phyloP scores from a whole-genome alignment of 1,139 yeast genomes.

The Meyerozyma sp. region DNA sequence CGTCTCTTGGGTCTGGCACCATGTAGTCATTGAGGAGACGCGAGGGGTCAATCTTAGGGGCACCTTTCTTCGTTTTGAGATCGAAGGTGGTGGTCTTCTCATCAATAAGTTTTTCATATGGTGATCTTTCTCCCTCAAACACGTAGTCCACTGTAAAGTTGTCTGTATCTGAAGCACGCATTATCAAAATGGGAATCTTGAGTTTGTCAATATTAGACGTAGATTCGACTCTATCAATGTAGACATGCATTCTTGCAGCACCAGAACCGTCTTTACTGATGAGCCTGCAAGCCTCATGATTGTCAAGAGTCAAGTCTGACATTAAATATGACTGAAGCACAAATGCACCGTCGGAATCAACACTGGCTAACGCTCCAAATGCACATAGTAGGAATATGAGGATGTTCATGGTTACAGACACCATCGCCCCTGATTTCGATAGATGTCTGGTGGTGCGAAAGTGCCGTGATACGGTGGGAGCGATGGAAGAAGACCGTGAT shows the following conservation, averaged over 20 bases:
- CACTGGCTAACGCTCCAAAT: neutral
- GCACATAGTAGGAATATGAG: neutral
- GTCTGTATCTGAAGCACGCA: constrained; percentile 20
- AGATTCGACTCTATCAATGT: neutral
- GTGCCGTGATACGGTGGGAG: neutral
- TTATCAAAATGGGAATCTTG: constrained; percentile 20
- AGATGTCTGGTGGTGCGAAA: neutral
- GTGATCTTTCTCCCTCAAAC: constrained; percentile 10
- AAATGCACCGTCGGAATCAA: neutral
- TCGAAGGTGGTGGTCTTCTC: constrained; percentile 9
- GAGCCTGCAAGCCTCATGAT: neutral
- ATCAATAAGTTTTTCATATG: constrained; percentile 6
- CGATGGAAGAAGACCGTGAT: neutral
- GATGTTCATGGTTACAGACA: neutral
- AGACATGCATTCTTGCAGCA: neutral
- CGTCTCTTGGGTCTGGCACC: constrained; percentile 6
- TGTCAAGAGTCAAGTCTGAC: neutral
- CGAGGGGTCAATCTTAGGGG: constrained; percentile 3
- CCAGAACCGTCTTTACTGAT: neutral
- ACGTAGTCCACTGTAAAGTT: constrained; percentile 19
- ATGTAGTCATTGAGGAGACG: constrained; percentile 8
- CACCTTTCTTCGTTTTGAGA: neutral
- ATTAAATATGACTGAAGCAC: neutral
- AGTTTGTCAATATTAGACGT: neutral
- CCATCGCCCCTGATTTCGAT: neutral